Percentiles rank a stretch among this genome's conserved stretches.
phyloP scores from a whole-genome alignment of 2,329 filamentous ascomycete species.

The Cladosporium sp. region DNA sequence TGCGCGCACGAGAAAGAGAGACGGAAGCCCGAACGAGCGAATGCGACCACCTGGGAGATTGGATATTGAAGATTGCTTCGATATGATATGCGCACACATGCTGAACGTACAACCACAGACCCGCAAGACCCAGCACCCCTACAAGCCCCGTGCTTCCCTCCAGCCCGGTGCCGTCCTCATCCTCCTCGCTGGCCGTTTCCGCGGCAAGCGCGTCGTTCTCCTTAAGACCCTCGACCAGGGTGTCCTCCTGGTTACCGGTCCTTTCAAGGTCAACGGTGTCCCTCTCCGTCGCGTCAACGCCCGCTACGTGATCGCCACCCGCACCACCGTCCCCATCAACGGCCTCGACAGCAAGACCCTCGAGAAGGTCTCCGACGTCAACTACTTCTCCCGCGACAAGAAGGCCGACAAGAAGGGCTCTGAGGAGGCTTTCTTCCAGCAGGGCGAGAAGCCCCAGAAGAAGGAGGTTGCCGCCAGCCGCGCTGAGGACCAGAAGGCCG shows the following conservation, averaged over 20 bases:
- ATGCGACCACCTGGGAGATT: slow-evolving; percentile 6
- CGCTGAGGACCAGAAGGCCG: slow-evolving; percentile 94
- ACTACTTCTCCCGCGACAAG: slow-evolving; percentile 98
- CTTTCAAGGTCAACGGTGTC: slow-evolving; percentile 99
- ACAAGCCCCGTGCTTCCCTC: slow-evolving; percentile 84
- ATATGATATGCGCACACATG: slow-evolving; percentile 12
- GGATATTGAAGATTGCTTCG: neutral
- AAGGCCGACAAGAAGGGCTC: slow-evolving; percentile 82
- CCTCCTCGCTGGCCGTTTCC: slow-evolving; percentile 98
- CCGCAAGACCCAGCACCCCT: slow-evolving; percentile 89
- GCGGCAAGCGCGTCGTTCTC: slow-evolving; percentile 98
- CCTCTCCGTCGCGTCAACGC: slow-evolving; percentile 91
- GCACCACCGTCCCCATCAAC: slow-evolving; percentile 77
- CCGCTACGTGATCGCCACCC: slow-evolving; percentile 91
- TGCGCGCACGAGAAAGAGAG: neutral
- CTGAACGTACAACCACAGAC: slow-evolving; percentile 57
- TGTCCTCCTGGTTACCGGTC: slow-evolving; percentile 97
- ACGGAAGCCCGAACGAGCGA: neutral
- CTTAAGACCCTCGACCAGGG: slow-evolving; percentile 97
- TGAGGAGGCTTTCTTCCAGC: slow-evolving; percentile 99
- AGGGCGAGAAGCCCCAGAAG: slow-evolving; percentile 98
- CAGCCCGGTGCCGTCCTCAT: slow-evolving; percentile 96
- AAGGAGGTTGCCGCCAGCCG: slow-evolving; percentile 91
- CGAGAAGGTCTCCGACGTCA: slow-evolving; percentile 76
- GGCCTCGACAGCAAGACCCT: slow-evolving; percentile 71